These are phyloP conservation scores for Dryadomyces quercus-mongolicae DNA, from an alignment of 2,329 filamentous ascomycete species.

Conservation along the genomic window DNA sequence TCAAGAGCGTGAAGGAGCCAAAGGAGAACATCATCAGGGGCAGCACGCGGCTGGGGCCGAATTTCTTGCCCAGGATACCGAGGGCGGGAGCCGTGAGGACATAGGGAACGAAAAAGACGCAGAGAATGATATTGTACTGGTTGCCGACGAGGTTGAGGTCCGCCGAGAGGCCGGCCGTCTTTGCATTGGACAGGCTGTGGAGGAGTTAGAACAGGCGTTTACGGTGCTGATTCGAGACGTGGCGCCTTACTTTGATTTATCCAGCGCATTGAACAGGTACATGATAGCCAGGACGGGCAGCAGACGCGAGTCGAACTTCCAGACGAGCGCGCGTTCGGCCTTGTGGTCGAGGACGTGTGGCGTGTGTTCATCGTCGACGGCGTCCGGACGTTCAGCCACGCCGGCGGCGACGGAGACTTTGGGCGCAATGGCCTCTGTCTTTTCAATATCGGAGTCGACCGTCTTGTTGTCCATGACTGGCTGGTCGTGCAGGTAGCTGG, in stretches of 20 bases:
- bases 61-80: constrained; percentile 57
- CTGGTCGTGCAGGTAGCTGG: too few relatives aligned
- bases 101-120: constrained; percentile 66
- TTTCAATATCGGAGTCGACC: not conserved
- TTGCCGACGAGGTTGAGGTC: constrained; percentile 24
- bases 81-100: constrained; percentile 52
- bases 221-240: too few relatives aligned
- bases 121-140: constrained; percentile 60
- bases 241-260: constrained; percentile 19
- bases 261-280: constrained; percentile 34
- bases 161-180: not conserved
- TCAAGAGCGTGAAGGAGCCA: constrained; percentile 54
- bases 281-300: constrained; percentile 42
- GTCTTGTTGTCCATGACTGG: not conserved
- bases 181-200: not conserved
- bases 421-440: not conserved
- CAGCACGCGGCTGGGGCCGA: constrained; percentile 53
- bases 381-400: not conserved
- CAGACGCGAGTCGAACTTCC: constrained; percentile 42
- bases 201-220: too few relatives aligned
- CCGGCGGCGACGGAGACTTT: not conserved
- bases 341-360: constrained; percentile 23
- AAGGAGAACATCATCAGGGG: constrained; percentile 61
- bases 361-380: constrained; percentile 5
- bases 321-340: constrained; percentile 37